Conservation (phyloP, 2,329 filamentous ascomycete genomes). For the Nemania diffusa region DNA sequence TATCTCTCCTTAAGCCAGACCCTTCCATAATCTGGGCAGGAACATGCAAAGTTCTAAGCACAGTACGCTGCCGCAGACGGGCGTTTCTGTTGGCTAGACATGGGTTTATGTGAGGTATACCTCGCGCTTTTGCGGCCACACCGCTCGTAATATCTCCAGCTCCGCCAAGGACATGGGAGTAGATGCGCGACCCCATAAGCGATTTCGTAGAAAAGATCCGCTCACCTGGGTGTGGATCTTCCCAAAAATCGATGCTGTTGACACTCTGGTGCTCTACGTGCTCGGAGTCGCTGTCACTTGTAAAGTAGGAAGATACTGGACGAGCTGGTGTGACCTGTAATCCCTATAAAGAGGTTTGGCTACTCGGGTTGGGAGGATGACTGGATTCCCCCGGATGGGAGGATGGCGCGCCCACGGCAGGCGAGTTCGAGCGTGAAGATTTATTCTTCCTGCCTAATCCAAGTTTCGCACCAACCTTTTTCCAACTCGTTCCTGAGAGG, state of each 20-base stretch:
- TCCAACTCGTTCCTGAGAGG: slow-evolving; percentile 69
- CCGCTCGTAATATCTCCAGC: slow-evolving; percentile 53
- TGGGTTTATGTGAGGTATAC: slow-evolving; percentile 42
- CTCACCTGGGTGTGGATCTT: slow-evolving; percentile 60
- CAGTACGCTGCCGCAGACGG: slow-evolving; percentile 44
- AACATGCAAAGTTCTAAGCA: slow-evolving; percentile 48
- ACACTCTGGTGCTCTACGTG: slow-evolving; percentile 39
- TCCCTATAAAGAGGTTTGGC: slow-evolving; percentile 63
- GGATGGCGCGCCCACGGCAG: slow-evolving; percentile 56
- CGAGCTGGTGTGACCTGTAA: slow-evolving; percentile 66
- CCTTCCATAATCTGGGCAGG: slow-evolving; percentile 45
- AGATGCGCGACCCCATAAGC: slow-evolving; percentile 40
- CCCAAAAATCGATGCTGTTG: slow-evolving; percentile 49
- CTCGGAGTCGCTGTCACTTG: slow-evolving; percentile 40
- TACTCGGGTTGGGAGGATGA: slow-evolving; percentile 50
- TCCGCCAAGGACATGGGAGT: slow-evolving; percentile 32
- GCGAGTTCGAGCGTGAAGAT: slow-evolving; percentile 55
- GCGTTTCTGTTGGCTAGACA: slow-evolving; percentile 40
- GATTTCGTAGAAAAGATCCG: slow-evolving; percentile 50
- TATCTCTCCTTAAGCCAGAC: slow-evolving; percentile 38
- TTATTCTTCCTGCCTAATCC: slow-evolving; percentile 66
- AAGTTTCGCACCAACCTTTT: slow-evolving; percentile 71
- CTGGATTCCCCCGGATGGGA: slow-evolving; percentile 46
- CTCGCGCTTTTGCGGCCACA: slow-evolving; percentile 61
- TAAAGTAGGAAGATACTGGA: slow-evolving; percentile 50